Conservation (phyloP, 768 basidiomycete genomes). For the Dictyophora rubrovolvata region DNA sequence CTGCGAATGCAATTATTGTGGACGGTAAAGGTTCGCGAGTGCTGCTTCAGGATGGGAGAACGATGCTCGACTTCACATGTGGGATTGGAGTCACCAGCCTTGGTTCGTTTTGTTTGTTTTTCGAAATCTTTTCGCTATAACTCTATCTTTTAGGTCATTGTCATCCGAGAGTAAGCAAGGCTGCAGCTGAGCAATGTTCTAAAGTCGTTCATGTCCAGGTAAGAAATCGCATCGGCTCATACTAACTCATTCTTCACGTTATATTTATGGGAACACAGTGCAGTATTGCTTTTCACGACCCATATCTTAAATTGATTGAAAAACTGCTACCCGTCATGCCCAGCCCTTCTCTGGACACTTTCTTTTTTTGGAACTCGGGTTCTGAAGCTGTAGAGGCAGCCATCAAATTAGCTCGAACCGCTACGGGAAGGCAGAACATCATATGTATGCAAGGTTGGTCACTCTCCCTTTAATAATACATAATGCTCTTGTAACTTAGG, state of each 20-base stretch:
- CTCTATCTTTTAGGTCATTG: constrained; percentile 55
- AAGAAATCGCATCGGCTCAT: constrained; percentile 8
- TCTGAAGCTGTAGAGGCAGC: constrained; percentile 88
- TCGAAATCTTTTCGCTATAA: background rate
- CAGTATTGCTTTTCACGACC: constrained; percentile 79
- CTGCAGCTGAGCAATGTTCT: constrained; percentile 83
- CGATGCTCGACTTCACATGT: constrained; percentile 74
- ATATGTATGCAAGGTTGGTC: constrained; percentile 82
- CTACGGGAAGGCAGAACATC: constrained; percentile 79
- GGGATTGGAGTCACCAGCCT: constrained; percentile 85
- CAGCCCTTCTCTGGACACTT: constrained; percentile 79
- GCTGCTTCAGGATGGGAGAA: constrained; percentile 58
- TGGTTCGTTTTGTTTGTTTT: constrained; percentile 32
- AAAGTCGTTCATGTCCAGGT: constrained; percentile 74
- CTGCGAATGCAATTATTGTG: constrained; percentile 45
- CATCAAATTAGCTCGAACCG: constrained; percentile 72
- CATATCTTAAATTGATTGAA: constrained; percentile 81
- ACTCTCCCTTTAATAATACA: background rate
- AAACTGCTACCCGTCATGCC: constrained; percentile 84
- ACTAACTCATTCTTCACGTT: background rate
- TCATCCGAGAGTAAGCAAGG: constrained; percentile 76
- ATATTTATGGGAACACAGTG: constrained; percentile 38
- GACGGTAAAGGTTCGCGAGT: constrained; percentile 70
- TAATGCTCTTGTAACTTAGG: background rate
- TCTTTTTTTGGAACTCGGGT: constrained; percentile 97